Conservation (phyloP, 2,329 filamentous ascomycete species). For the Exserohilum rostratum region DNA sequence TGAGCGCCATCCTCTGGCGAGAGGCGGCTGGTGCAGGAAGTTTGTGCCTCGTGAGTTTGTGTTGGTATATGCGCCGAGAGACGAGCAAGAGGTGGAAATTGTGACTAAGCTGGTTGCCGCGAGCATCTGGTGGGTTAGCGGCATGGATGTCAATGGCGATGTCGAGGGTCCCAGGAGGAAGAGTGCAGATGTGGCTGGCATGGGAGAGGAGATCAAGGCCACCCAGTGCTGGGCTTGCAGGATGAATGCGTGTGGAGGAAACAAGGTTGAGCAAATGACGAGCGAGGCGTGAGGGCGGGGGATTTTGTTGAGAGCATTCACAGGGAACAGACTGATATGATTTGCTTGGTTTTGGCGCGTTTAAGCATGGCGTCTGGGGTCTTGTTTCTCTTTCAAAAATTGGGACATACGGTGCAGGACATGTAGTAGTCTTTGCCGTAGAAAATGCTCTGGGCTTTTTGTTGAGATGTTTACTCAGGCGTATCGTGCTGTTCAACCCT, state of each 20-base stretch:
- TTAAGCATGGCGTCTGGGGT: slow-evolving; percentile 22
- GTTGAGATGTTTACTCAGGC: not conserved
- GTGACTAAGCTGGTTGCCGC: slow-evolving; percentile 75
- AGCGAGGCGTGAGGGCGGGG: slow-evolving; percentile 25
- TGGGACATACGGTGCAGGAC: not conserved
- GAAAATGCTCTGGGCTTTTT: not conserved
- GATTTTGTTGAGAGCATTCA: not conserved
- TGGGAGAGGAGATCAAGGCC: slow-evolving; percentile 24
- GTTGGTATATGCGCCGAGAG: slow-evolving; percentile 80
- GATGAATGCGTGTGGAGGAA: slow-evolving; percentile 31
- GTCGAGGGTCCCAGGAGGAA: slow-evolving; percentile 27
- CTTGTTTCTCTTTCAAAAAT: not conserved
- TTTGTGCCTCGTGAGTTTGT: slow-evolving; percentile 78
- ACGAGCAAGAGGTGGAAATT: slow-evolving; percentile 69
- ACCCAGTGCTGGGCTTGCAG: slow-evolving; percentile 37
- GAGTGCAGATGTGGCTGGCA: slow-evolving; percentile 30
- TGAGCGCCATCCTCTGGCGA: slow-evolving; percentile 69
- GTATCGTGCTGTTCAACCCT: not conserved
- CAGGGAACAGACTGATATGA: slow-evolving; percentile 4
- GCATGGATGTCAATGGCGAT: slow-evolving; percentile 40
- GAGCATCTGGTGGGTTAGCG: slow-evolving; percentile 71
- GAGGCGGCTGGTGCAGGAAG: slow-evolving; percentile 67
- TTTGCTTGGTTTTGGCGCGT: slow-evolving; percentile 4
- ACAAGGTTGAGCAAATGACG: slow-evolving; percentile 34
- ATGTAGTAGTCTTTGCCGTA: not conserved